Percentiles rank a stretch among this genome's conserved stretches.
These are phyloP conservation scores for Heterobasidion occidentale DNA, from an alignment of 1,284 basidiomycete species.

Conservation along the genomic window DNA sequence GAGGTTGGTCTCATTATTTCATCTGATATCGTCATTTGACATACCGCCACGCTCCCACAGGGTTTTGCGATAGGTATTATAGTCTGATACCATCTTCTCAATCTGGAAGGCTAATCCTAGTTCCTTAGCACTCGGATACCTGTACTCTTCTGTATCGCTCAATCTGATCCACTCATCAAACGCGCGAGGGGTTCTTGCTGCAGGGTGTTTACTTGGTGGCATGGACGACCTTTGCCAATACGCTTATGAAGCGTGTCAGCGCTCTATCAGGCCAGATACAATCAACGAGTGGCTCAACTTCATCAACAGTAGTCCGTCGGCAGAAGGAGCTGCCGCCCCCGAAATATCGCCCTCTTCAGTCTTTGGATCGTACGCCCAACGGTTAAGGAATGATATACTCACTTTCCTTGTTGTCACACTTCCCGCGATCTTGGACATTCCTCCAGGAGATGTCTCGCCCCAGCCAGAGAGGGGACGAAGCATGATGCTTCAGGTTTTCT, in stretches of 20 bases:
- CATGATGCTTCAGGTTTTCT: slow-evolving; percentile 60
- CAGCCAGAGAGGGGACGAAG: slow-evolving; percentile 43
- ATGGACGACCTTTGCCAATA: slow-evolving; percentile 77
- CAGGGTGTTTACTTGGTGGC: slow-evolving; percentile 74
- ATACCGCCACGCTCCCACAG: slow-evolving; percentile 27
- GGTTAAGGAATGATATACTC: slow-evolving; percentile 64
- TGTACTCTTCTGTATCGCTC: slow-evolving; percentile 68
- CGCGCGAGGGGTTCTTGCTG: slow-evolving; percentile 75
- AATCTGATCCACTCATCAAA: slow-evolving; percentile 65
- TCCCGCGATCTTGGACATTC: slow-evolving; percentile 45
- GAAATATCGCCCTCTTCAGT: slow-evolving; percentile 42
- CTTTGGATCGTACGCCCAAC: slow-evolving; percentile 65
- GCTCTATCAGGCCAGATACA: slow-evolving; percentile 65
- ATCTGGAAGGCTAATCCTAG: slow-evolving; percentile 8
- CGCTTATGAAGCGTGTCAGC: slow-evolving; percentile 71
- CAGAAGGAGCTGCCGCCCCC: slow-evolving; percentile 46
- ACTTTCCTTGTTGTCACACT: slow-evolving; percentile 70
- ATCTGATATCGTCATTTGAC: slow-evolving; percentile 4
- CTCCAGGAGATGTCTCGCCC: slow-evolving; percentile 14
- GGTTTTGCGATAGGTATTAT: slow-evolving; percentile 61
- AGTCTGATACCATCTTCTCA: slow-evolving; percentile 3
- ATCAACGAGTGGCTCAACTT: slow-evolving; percentile 74
- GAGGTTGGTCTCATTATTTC: slow-evolving; percentile 47
- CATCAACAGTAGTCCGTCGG: slow-evolving; percentile 45
- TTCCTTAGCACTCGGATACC: slow-evolving; percentile 60